These are phyloP conservation scores for Elsinoe ampelina DNA, from an alignment of 2,329 filamentous ascomycete genomes.

Conservation along the genomic window DNA sequence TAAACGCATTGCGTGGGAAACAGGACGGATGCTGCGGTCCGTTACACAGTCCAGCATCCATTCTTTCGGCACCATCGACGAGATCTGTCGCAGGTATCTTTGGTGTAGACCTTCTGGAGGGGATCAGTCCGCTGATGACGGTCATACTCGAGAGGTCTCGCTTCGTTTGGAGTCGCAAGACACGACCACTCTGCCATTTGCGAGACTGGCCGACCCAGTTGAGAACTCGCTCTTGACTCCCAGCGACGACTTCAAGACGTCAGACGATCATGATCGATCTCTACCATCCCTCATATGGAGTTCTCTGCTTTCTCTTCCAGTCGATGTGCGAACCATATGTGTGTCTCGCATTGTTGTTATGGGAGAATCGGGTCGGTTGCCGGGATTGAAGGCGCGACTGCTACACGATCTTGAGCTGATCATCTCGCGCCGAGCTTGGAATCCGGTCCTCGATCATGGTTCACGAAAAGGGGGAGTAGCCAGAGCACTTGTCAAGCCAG, in stretches of 20 bases:
- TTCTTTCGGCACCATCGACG: constrained; percentile 69
- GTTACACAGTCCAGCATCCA: constrained; percentile 27
- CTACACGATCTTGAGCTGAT: constrained; percentile 64
- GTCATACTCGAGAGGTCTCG: constrained; percentile 22
- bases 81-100: constrained; percentile 62
- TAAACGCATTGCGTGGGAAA: constrained; percentile 53
- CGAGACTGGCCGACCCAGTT: constrained; percentile 61
- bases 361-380: constrained; percentile 68
- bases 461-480: no score
- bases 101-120: constrained; percentile 53
- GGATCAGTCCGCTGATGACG: constrained; percentile 30
- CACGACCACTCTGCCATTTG: constrained; percentile 58
- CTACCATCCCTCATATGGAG: constrained; percentile 68
- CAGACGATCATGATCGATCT: constrained; percentile 81
- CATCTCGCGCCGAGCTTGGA: constrained; percentile 64
- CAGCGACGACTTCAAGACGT: constrained; percentile 43
- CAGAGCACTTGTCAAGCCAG: no score
- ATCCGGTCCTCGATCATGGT: constrained; percentile 45
- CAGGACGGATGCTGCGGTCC: constrained; percentile 43
- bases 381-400: constrained; percentile 69
- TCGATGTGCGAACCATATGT: constrained; percentile 75
- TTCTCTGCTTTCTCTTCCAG: constrained; percentile 62
- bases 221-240: constrained; percentile 64
- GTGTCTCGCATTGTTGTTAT: constrained; percentile 84
- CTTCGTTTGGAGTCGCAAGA: constrained; percentile 30